phyloP scores from a whole-genome alignment of 257 asterid genomes.

The Solanum pinnatisectum region DNA sequence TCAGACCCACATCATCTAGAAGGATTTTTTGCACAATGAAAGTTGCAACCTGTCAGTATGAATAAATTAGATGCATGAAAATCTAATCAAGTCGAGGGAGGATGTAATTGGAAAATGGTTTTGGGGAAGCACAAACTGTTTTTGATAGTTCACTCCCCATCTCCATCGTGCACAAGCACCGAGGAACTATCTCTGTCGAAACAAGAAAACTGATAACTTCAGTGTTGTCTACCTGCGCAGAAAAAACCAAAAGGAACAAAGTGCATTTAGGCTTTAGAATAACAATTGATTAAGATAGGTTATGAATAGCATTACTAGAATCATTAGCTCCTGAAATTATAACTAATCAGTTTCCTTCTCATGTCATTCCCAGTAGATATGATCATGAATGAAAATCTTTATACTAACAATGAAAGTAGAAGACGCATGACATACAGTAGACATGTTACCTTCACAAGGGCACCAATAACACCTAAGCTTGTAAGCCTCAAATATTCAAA shows the following conservation, averaged over 20 bases:
- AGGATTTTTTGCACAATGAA: constrained; percentile 22
- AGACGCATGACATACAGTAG: not conserved
- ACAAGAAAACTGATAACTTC: constrained; percentile 13
- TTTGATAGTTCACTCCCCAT: constrained; percentile 18
- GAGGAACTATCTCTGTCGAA: constrained; percentile 21
- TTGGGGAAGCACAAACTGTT: constrained; percentile 16
- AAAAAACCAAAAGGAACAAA: not conserved
- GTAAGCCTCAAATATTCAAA: constrained; percentile 27
- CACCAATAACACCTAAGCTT: constrained; percentile 30
- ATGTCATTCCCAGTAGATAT: not conserved
- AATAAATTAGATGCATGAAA: not conserved
- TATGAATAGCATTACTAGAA: not conserved
- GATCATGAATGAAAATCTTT: not conserved
- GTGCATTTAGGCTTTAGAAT: not conserved
- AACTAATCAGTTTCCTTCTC: not conserved
- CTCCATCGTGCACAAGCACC: constrained; percentile 21
- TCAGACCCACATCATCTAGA: constrained; percentile 20
- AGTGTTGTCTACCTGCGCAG: constrained; percentile 17
- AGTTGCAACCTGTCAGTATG: constrained; percentile 23
- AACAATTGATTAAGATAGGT: not conserved
- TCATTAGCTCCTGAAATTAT: not conserved
- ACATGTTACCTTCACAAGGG: constrained; percentile 31
- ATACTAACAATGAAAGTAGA: not conserved
- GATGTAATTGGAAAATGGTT: not conserved
- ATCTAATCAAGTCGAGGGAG: not conserved